Base-by-base conservation (phyloP, 2,329 filamentous ascomycete genomes). In the Tolypocladium inflatum region DNA sequence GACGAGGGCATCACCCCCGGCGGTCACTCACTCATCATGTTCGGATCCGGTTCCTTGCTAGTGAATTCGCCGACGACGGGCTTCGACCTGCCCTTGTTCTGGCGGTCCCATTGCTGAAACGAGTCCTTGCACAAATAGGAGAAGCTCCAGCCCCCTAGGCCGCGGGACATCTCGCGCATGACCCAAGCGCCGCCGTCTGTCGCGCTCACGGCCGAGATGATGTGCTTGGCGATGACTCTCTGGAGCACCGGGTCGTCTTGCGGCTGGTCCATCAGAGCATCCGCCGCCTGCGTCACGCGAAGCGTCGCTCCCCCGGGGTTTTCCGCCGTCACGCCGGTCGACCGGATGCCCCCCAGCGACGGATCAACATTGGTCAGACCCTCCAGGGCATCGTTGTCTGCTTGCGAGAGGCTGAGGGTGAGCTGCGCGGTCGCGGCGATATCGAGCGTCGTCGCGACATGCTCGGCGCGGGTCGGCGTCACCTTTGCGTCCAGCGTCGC, bases 81-180 rank as follows among this genome's bases (percentile, higher is more conserved):
- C 60, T 73, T 76, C 19, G 70, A 62, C 19, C 72, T 64, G 23
- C 64, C 71, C 65, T 79, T 80, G 7, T 75, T 71, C 61, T 79
- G 76, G 23, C 75, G 75, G 42, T 66, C 72, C 82, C 82, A 85
- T 41, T 74, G 73, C 60, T 77, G 73, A 48, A 74, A 69, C 2
- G 82, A 84, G 60, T 78, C 73, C 58, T 75, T 78, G 72, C 82
- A 85, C 21, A 76, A 68, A 61, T 81, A 84, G 3, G 73, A 76
- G 57, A 84, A 78, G 1, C 71, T 73, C 81, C 81, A 84, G 6
- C 81, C 80, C 51, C 80, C 75, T 0, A 74, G 61, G 9, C 66
- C 71, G 17, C 76, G 71, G 30, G 76, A 74, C 23, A 80, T 72
- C 21, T 78, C 71, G 23, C 77, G 72, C 35, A 78, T 67, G 2